These are phyloP conservation scores for Vachellia collinsii DNA, from an alignment of 306 rosid genomes.

Conservation along the genomic window DNA sequence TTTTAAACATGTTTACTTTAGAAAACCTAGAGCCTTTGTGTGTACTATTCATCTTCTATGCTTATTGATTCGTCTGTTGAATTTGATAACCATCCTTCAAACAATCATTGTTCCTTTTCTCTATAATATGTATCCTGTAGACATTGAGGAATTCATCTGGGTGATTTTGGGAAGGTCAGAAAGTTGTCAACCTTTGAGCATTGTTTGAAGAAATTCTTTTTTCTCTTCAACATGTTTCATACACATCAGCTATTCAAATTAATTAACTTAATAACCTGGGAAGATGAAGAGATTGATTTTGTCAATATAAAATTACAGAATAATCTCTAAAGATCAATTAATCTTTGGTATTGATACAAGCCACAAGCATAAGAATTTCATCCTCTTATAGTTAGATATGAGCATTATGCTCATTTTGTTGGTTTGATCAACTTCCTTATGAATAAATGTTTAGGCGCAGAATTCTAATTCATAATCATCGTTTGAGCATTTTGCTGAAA, in stretches of 20 bases:
- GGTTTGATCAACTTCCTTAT: neutral
- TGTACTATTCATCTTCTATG: too few species aligned
- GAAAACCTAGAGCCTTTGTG: too few species aligned
- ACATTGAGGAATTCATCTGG: conserved; percentile 34
- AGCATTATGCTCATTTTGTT: neutral
- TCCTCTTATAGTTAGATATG: neutral
- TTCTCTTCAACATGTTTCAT: conserved; percentile 47
- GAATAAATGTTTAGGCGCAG: neutral
- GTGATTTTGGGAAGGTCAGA: conserved; percentile 53
- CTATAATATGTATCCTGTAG: too few species aligned
- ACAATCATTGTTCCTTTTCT: too few species aligned
- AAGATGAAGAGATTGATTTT: neutral
- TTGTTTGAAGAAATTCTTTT: conserved; percentile 52
- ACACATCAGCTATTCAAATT: conserved; percentile 62
- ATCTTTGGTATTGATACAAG: neutral
- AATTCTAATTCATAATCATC: neutral
- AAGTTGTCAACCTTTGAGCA: conserved; percentile 50
- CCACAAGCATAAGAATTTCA: conserved; percentile 5
- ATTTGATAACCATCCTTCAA: too few species aligned
- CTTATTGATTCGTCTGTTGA: too few species aligned
- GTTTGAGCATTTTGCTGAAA: neutral
- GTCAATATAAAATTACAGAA: neutral
- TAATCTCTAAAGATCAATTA: neutral
- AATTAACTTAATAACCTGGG: neutral
- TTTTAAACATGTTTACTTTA: too few species aligned